These are phyloP conservation scores for Abrus pulchellus DNA, from an alignment of 306 rosid genomes.

Conservation along the genomic window DNA sequence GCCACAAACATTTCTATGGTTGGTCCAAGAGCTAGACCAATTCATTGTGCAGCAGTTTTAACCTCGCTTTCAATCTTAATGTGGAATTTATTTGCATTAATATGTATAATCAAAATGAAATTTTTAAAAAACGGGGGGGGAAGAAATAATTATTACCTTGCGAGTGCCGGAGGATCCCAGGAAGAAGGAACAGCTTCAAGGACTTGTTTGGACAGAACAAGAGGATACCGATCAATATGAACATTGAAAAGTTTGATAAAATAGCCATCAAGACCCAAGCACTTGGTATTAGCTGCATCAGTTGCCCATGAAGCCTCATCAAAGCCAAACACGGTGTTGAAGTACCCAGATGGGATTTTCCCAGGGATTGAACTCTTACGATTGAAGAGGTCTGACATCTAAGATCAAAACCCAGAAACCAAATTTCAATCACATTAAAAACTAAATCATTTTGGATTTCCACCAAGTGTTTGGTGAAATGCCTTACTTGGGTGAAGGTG, in stretches of 20 bases:
- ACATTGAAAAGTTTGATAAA: constrained; percentile 61
- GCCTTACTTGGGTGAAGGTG: constrained; percentile 67
- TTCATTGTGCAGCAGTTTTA: background rate
- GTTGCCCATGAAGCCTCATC: constrained; percentile 72
- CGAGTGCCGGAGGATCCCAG: constrained; percentile 89
- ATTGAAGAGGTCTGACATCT: constrained; percentile 92
- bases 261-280: constrained; percentile 77
- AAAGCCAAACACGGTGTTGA: constrained; percentile 79
- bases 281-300: constrained; percentile 72
- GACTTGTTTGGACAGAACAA: constrained; percentile 67
- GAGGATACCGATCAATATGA: constrained; percentile 77
- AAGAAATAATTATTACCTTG: constrained; percentile 63
- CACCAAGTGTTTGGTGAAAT: constrained; percentile 10
- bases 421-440: background rate
- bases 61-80: background rate
- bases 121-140: too few relatives aligned
- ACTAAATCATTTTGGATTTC: background rate
- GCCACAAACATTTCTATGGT: background rate
- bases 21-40: constrained; percentile 1
- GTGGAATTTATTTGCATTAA: background rate
- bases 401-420: background rate
- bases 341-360: constrained; percentile 81
- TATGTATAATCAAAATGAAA: background rate
- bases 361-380: constrained; percentile 65
- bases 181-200: constrained; percentile 75